Base-by-base conservation (phyloP, 495 filamentous ascomycete genomes). In the Xylaria castorea region DNA sequence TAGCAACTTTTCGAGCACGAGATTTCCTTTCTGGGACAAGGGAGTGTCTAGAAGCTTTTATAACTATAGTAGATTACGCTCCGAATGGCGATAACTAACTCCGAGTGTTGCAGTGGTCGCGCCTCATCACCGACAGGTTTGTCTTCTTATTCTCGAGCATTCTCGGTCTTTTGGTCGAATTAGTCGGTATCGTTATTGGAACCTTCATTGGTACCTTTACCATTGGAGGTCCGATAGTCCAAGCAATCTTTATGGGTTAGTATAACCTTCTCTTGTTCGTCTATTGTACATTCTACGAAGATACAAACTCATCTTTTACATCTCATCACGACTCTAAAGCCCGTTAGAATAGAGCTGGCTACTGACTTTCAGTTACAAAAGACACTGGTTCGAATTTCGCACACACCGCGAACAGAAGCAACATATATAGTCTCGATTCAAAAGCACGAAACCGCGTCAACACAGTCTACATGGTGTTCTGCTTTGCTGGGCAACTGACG, bases 401-500 rank as follows among this genome's bases (percentile, higher is more conserved):
- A 5, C 91, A 94, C 80, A 91, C 94, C 40, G 92, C 91, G 5
- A 94, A 94, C 73, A 83, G 93, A 0, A 86, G 85, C 0, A 86
- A 89, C 3, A 91, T 97, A 25, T 96, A 93, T 72, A 82, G 81
- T 4, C 88, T 96, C 20, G 89, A 91, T 69, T 90, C 93, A 1
- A 90, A 90, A 72, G 91, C 89, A 3, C 80, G 92, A 30, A 96
- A 94, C 78, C 78, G 94, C 0, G 85, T 95, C 30, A 97, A 97
- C 76, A 96, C 94, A 2, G 91, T 89, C 3, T 97, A 92, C 75
- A 95, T 95, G 93, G 85, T 95, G 3, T 84, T 85, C 14, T 86
- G 86, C 1, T 96, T 95, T 77, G 87, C 86, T 57, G 93, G 93
- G 0, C 93, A 96, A 82, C 79, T 97, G 27, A 89, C 89, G 71